Base-by-base conservation (phyloP, 2,329 filamentous ascomycete species). In the Lachnellula suecica region DNA sequence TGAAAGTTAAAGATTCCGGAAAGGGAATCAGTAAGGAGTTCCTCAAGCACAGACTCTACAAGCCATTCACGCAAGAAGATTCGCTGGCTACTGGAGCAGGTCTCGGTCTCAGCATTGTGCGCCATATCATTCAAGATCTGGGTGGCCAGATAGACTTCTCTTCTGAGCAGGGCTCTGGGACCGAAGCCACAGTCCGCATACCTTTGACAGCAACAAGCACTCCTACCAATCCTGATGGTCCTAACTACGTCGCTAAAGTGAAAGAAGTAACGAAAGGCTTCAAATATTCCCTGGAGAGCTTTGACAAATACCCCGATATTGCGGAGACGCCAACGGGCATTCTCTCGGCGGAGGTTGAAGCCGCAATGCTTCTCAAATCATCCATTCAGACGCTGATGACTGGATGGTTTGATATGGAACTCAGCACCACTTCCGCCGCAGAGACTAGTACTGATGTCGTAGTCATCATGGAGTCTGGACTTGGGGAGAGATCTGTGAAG, bases 11-110 rank as follows among this genome's bases (percentile, higher is more conserved):
- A 0, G 84, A 88, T 63, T 84, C 82, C 2, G 85, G 85, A 1
- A 79, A 80, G 54, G 85, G 85, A 8, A 88, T 88, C 56, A 81
- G 78, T 0, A 74, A 79, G 31, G 79, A 85, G 20, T 88, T 83
- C 58, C 70, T 85, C 48, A 75, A 79, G 19, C 78, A 79, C 13
- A 76, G 78, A 15, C 68, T 87, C 0, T 88, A 83, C 59, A 79
- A 79, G 0, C 82, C 83, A 0, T 87, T 87, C 55, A 71, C 75
- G 0, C 85, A 88, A 58, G 85, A 88, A 61, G 79, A 85, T 51
- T 72, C 75, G 0, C 68, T 88, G 17, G 76, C 81, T 2, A 76
- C 78, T 4, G 84, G 84, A 1, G 82, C 81, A 1, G 84, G 84
- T 0, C 69, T 88, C 0, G 85, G 85, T 0, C 67, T 88, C 35